Conservation (phyloP, 2,329 filamentous ascomycete genomes). For the Phyllosticta capitalensis region DNA sequence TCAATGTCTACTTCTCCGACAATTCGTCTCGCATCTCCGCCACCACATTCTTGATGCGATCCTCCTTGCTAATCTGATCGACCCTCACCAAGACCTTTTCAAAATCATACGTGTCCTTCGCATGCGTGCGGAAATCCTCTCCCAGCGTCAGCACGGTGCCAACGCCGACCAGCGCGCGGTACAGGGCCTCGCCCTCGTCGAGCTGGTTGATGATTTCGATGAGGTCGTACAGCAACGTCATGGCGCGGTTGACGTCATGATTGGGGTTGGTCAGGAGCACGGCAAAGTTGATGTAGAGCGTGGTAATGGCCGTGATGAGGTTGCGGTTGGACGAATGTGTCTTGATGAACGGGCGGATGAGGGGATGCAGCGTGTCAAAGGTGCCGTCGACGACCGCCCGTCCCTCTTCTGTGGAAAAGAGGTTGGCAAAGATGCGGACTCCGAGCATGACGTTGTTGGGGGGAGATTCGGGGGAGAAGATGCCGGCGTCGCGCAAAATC, state of each 20-base stretch:
- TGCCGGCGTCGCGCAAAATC: slow-evolving; percentile 47
- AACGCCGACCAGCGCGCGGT: slow-evolving; percentile 69
- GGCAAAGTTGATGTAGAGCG: slow-evolving; percentile 74
- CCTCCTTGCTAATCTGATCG: slow-evolving; percentile 47
- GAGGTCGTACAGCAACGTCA: slow-evolving; percentile 52
- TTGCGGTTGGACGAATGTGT: slow-evolving; percentile 56
- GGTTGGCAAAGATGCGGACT: slow-evolving; percentile 68
- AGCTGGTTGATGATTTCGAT: slow-evolving; percentile 55
- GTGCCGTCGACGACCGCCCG: slow-evolving; percentile 46
- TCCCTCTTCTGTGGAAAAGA: slow-evolving; percentile 69
- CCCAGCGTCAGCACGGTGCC: slow-evolving; percentile 65
- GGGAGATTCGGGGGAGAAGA: slow-evolving; percentile 49
- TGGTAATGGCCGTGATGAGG: slow-evolving; percentile 71
- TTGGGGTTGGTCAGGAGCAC: slow-evolving; percentile 55
- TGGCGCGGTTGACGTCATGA: slow-evolving; percentile 37
- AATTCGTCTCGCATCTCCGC: slow-evolving; percentile 48
- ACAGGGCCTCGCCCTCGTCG: slow-evolving; percentile 72
- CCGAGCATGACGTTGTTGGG: slow-evolving; percentile 85
- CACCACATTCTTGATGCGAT: slow-evolving; percentile 50
- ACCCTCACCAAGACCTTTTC: slow-evolving; percentile 38
- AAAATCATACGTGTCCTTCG: slow-evolving; percentile 48
- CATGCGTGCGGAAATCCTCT: slow-evolving; percentile 48
- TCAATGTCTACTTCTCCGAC: slow-evolving; percentile 1
- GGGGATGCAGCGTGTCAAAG: slow-evolving; percentile 51
- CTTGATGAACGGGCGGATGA: slow-evolving; percentile 55